Conservation (phyloP, 805 yeast genomes). For the Metschnikowia matae region DNA sequence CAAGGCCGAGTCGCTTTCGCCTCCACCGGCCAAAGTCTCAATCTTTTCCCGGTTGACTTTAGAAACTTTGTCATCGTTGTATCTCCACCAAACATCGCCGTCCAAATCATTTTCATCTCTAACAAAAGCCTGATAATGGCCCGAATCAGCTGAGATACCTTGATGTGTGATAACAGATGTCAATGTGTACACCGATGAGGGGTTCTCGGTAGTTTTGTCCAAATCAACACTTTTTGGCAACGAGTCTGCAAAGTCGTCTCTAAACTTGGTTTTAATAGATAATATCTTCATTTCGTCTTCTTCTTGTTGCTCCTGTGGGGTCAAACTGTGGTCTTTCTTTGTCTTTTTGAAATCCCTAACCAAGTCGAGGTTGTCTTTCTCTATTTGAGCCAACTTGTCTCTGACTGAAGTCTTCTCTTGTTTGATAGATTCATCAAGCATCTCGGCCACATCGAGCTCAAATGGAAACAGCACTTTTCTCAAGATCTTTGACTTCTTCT, state of each 20-base stretch:
- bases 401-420: slow-evolving; percentile 63
- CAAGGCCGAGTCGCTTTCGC: slow-evolving; percentile 94
- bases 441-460: slow-evolving; percentile 81
- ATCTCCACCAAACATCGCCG: slow-evolving; percentile 87
- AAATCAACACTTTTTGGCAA: slow-evolving; percentile 34
- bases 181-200: slow-evolving; percentile 82
- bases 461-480: slow-evolving; percentile 94
- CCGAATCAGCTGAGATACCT: slow-evolving; percentile 95
- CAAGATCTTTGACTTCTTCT: slow-evolving; percentile 86
- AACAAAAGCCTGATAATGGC: slow-evolving; percentile 91
- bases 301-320: slow-evolving; percentile 53
- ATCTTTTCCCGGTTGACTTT: slow-evolving; percentile 76
- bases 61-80: slow-evolving; percentile 87
- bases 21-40: slow-evolving; percentile 91
- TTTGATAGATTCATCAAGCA: slow-evolving; percentile 75
- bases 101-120: slow-evolving; percentile 60
- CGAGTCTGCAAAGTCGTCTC: slow-evolving; percentile 38
- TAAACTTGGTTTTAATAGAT: slow-evolving; percentile 50
- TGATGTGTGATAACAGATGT: slow-evolving; percentile 84
- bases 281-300: slow-evolving; percentile 48
- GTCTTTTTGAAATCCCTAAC: slow-evolving; percentile 68
- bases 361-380: slow-evolving; percentile 69
- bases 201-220: slow-evolving; percentile 61
- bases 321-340: slow-evolving; percentile 34
- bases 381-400: slow-evolving; percentile 72